Evolutionary conservation across 208 protist species (phyloP).

Genomic region (Willaertia magna): DNA sequence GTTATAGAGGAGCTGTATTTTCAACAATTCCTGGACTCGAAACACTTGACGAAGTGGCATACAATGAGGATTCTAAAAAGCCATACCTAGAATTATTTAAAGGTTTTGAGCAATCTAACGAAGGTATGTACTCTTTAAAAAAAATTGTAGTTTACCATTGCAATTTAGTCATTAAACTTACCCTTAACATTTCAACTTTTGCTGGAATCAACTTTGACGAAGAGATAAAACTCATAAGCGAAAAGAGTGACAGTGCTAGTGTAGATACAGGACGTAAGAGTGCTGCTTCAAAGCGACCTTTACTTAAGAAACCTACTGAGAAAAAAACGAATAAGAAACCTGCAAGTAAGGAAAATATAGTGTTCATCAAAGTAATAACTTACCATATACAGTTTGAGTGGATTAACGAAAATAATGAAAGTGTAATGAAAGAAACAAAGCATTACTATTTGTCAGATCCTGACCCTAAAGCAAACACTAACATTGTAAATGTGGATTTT

Average conservation of each 20-base stretch:
- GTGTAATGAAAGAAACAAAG: not conserved
- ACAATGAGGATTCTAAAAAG: not conserved
- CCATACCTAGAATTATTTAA: not conserved
- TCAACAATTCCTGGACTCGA: not conserved
- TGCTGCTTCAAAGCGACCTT: not conserved
- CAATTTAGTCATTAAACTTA: too few species aligned
- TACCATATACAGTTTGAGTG: not conserved
- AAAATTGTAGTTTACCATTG: not conserved
- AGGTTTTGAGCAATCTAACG: not conserved
- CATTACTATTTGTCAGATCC: not conserved
- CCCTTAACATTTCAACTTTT: not conserved
- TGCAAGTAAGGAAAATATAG: not conserved
- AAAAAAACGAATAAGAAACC: not conserved
- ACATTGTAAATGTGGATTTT: not conserved
- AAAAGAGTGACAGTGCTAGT: not conserved
- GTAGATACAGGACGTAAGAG: not conserved
- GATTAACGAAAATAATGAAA: not conserved
- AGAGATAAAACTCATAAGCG: not conserved
- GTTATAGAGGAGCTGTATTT: not conserved
- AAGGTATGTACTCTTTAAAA: not conserved
- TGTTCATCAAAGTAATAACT: not conserved
- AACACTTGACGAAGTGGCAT: not conserved
- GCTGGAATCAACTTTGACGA: not conserved
- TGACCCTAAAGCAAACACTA: not conserved
- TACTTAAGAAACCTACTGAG: not conserved